Base-by-base conservation (phyloP, 148 eudicot genomes). In the Fallopia convolvulus region DNA sequence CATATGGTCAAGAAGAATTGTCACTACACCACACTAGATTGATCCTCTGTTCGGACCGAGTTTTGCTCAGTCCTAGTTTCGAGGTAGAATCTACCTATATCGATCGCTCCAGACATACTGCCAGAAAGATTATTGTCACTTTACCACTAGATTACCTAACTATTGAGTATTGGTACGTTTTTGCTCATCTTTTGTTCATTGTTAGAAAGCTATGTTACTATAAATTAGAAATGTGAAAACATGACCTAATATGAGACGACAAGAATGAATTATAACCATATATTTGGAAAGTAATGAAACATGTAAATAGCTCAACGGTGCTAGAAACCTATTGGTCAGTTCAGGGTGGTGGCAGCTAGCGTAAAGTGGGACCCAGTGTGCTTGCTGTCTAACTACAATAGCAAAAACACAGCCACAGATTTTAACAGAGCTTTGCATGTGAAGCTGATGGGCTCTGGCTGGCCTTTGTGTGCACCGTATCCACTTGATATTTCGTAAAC, bases 371-470 rank as follows among this genome's bases (percentile, higher is more conserved):
- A 63, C 70, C 70, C 70, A 63, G 0, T 63, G 17, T 3, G 13
- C 39, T 30, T 3, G 13, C 2, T 9, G 70, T 63, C 39, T 63
- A 63, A 30, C 12, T 63, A 26, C 17, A 26, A 63, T 15, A 63
- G 70, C 15, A 63, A 26, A 30, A 26, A 30, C 70, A 63, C 39
- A 63, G 36, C 70, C 70, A 63, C 70, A 26, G 36, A 63, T 26
- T 63, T 63, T 63, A 26, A 26, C 70, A 63, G 39, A 30, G 70
- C 39, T 63, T 30, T 63, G 70, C 70, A 63, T 63, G 70, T 63
- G 70, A 63, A 30, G 70, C 39, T 63, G 33, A 23, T 21, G 32
- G 20, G 21, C 17, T 52, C 58, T 52, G 58, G 20, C 58, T 52
- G 58, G 20, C 47, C 47, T 44, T 9, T 44, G 47, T 20, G 58